phyloP scores from a whole-genome alignment of 495 filamentous ascomycete genomes.

The Penicillium robsamsonii region DNA sequence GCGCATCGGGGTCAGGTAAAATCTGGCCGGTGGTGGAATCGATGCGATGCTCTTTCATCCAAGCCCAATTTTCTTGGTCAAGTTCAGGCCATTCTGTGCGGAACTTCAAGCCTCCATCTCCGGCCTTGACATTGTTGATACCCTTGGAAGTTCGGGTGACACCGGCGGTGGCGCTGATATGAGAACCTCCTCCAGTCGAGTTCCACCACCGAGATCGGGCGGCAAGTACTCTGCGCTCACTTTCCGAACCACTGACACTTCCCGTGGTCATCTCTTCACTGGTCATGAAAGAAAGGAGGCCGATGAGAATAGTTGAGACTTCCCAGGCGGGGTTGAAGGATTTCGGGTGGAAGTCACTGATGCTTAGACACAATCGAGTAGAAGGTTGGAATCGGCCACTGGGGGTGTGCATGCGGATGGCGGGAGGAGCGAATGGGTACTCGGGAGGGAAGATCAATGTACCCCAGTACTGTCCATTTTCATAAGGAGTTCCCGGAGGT shows the following conservation, averaged over 20 bases:
- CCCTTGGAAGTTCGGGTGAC: slow-evolving; percentile 49
- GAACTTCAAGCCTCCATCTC: slow-evolving; percentile 92
- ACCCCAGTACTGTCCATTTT: slow-evolving; percentile 96
- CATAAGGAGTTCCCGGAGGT: slow-evolving; percentile 90
- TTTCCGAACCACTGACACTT: slow-evolving; percentile 73
- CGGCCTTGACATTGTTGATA: slow-evolving; percentile 70
- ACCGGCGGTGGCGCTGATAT: slow-evolving; percentile 47
- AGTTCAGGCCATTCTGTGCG: slow-evolving; percentile 84
- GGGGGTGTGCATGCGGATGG: slow-evolving; percentile 98
- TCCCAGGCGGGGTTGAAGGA: slow-evolving; percentile 99
- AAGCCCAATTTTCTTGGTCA: slow-evolving; percentile 88
- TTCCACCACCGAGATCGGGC: slow-evolving; percentile 93
- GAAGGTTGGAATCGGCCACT: slow-evolving; percentile 92
- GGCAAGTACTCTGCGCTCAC: slow-evolving; percentile 76
- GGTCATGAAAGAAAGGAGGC: slow-evolving; percentile 95
- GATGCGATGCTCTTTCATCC: slow-evolving; percentile 81
- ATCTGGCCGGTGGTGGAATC: slow-evolving; percentile 73
- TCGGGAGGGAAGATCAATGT: slow-evolving; percentile 92
- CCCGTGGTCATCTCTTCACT: slow-evolving; percentile 99
- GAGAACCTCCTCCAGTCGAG: slow-evolving; percentile 87
- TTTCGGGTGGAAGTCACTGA: slow-evolving; percentile 95
- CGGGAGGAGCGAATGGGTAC: slow-evolving; percentile 95
- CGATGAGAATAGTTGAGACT: slow-evolving; percentile 92
- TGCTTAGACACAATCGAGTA: slow-evolving; percentile 88
- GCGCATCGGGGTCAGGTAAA: slow-evolving; percentile 42